Evolutionary conservation across 2,329 filamentous ascomycete genomes (phyloP).

Genomic region (Ciborinia camelliae): DNA sequence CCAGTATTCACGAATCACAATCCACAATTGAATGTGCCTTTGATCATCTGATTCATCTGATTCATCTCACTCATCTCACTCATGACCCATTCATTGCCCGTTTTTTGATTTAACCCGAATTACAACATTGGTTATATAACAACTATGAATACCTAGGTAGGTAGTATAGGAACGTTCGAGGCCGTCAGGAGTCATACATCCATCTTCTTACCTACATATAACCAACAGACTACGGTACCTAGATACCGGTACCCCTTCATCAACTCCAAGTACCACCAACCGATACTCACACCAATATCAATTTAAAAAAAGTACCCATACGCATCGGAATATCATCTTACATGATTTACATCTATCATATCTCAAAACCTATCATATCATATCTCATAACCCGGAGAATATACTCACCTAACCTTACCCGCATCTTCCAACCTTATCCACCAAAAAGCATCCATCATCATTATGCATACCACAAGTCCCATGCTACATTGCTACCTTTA

Average conservation of each 20-base stretch:
- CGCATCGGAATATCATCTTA: neutral
- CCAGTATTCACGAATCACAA: too few species aligned
- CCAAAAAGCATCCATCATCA: neutral
- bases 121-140: too few species aligned
- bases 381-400: neutral
- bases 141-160: too few species aligned
- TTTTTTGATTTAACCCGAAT: too few species aligned
- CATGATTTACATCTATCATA: neutral
- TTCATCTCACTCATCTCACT: too few species aligned
- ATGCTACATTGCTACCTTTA: neutral
- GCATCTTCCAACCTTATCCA: neutral
- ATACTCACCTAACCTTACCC: neutral
- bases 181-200: neutral
- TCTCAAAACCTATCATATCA: neutral
- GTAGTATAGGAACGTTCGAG: too few species aligned
- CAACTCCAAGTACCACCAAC: too few species aligned
- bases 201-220: too few species aligned
- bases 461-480: slow-evolving; percentile 3
- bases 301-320: neutral
- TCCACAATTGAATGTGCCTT: too few species aligned
- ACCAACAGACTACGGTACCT: too few species aligned
- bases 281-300: neutral
- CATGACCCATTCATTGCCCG: too few species aligned
- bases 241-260: neutral
- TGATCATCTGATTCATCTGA: too few species aligned